Base-by-base conservation (phyloP, 371 early-diverging fungal genomes). In the Actinomortierella wolfii region DNA sequence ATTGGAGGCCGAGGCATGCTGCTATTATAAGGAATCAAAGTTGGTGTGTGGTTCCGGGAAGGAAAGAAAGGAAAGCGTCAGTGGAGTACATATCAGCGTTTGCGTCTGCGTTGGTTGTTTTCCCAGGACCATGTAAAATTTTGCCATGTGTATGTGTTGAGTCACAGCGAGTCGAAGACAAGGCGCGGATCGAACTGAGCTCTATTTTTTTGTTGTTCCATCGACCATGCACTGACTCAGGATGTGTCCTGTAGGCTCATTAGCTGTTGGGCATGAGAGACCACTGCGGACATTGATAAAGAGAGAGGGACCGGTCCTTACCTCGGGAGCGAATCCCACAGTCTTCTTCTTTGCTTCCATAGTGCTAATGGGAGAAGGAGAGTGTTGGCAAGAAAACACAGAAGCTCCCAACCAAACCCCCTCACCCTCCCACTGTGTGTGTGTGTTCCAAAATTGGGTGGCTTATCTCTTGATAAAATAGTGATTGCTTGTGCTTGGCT, bases 281-380 rank as follows among this genome's bases (percentile, higher is more conserved):
- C n/a, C n/a, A n/a, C n/a, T 39, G 23, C 14, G 51, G 42, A 13
- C 21, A 14, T 23, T 2, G 34, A 18, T 20, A 20, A 46, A 13
- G 15, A 44, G 24, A 20, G 21, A 23, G 23, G 67, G n/a, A n/a
- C n/a, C n/a, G n/a, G n/a, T n/a, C n/a, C 74, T 13, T 73, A 73
- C 74, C 25, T 63, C 74, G 26, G 67, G 74, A 45, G 56, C 74
- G 54, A 73, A 73, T 56, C 74, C 74, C 46, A 73, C 74, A 20
- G 74, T 73, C 67, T 73, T 73, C 64, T 73, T 73, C 55, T 67
- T 73, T 53, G 74, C 67, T 59, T 73, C 74, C 74, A 73, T 73
- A 11, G 34, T 34, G 34, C 34, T 4, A 34, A 34, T 34, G 34
- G 11, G 34, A 34, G 34, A 34, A 34, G 34, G 34, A 34, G 34